phyloP scores from a whole-genome alignment of 345 rosid species.

The Streptanthus diversifolius region DNA sequence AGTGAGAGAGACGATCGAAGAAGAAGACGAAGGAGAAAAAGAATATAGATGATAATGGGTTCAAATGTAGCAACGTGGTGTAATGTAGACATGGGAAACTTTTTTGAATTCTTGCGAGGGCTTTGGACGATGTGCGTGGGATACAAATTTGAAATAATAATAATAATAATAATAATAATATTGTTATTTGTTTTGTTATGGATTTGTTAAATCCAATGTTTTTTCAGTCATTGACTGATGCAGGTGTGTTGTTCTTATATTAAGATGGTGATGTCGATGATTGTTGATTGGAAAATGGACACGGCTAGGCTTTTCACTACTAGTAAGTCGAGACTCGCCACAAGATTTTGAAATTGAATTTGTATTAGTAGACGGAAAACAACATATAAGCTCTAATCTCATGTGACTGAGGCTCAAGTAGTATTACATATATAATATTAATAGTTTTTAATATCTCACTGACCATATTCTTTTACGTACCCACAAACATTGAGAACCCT shows the following conservation, averaged over 20 bases:
- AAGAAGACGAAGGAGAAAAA: conserved; percentile 24
- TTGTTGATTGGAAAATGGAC: conserved; percentile 14
- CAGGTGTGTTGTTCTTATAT: conserved; percentile 14
- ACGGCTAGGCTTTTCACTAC: background rate
- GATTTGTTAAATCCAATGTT: conserved; percentile 9
- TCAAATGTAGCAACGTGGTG: conserved; percentile 16
- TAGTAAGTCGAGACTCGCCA: background rate
- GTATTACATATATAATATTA: too few relatives aligned
- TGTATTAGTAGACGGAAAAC: background rate
- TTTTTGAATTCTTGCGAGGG: conserved; percentile 29
- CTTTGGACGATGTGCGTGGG: conserved; percentile 12
- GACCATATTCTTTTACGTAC: too few relatives aligned
- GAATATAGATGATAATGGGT: conserved; percentile 11
- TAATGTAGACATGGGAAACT: conserved; percentile 17
- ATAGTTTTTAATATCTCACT: too few relatives aligned
- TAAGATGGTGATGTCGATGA: conserved; percentile 10
- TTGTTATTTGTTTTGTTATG: background rate
- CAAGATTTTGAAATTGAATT: conserved; percentile 2
- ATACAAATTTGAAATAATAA: conserved; percentile 13
- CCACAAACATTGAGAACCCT: background rate
- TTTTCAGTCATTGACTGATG: conserved; percentile 17
- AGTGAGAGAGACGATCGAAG: conserved; percentile 1
- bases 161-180: background rate
- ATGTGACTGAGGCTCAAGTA: background rate
- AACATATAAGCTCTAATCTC: background rate